Conservation (phyloP, 371 early-diverging fungal genomes). For the Actinomortierella wolfii region DNA sequence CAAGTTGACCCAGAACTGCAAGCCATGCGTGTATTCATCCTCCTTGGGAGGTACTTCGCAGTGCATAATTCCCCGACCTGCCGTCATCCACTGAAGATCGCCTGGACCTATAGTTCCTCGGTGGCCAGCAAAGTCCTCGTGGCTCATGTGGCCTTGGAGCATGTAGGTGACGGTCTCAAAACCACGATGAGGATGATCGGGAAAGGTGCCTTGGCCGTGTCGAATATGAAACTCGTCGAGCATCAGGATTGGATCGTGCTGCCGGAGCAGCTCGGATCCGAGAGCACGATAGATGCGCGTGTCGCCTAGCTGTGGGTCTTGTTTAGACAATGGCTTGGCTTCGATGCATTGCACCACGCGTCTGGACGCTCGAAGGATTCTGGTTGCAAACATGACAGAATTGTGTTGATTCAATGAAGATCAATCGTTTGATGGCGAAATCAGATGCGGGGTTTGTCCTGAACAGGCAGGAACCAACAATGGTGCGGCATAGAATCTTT, state of each 20-base stretch:
- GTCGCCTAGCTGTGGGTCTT: too few species aligned
- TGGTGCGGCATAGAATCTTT: too few species aligned
- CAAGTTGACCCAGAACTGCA: slow-evolving; percentile 89
- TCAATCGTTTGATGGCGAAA: too few species aligned
- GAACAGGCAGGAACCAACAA: too few species aligned
- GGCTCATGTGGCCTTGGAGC: slow-evolving; percentile 72
- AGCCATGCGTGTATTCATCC: slow-evolving; percentile 55
- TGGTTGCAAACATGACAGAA: too few species aligned
- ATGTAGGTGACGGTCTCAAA: slow-evolving; percentile 85
- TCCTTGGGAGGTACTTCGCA: slow-evolving; percentile 76
- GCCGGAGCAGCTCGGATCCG: slow-evolving; percentile 46
- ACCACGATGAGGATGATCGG: slow-evolving; percentile 72
- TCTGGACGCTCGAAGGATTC: too few species aligned
- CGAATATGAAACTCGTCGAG: slow-evolving; percentile 76
- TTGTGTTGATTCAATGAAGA: too few species aligned
- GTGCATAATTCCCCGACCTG: slow-evolving; percentile 80
- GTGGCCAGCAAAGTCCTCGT: slow-evolving; percentile 85
- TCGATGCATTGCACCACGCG: too few species aligned
- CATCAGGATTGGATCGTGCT: slow-evolving; percentile 86
- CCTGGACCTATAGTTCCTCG: slow-evolving; percentile 74
- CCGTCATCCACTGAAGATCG: slow-evolving; percentile 83
- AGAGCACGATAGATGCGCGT: too few species aligned
- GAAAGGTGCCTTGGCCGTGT: slow-evolving; percentile 56
- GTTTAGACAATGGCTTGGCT: too few species aligned
- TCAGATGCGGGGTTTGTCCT: too few species aligned